phyloP scores from a whole-genome alignment of 768 basidiomycete genomes.

The Mycena vulgaris region DNA sequence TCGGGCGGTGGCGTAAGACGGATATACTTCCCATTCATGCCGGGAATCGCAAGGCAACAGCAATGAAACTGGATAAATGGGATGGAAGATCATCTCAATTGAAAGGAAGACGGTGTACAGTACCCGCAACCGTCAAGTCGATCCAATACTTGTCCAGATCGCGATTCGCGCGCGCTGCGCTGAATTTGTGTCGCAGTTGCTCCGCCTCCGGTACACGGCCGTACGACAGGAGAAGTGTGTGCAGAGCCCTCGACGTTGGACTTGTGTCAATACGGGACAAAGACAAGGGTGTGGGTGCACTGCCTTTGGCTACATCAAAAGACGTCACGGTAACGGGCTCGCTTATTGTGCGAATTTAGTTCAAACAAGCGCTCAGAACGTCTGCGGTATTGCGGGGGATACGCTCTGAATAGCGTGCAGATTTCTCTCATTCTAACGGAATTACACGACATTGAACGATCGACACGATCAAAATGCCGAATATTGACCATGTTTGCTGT shows the following conservation, averaged over 20 bases:
- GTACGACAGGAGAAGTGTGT: background rate
- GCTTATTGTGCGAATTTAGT: no score
- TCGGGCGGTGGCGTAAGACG: conserved; percentile 30
- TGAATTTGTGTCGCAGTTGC: no score
- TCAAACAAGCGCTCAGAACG: no score
- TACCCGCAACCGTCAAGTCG: background rate
- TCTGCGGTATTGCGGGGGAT: no score
- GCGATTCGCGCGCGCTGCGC: background rate
- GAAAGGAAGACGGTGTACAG: background rate
- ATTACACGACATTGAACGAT: no score
- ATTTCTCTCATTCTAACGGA: no score
- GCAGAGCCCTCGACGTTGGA: background rate
- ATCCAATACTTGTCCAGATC: background rate
- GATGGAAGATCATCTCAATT: background rate
- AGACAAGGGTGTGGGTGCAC: background rate
- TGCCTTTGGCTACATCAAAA: background rate
- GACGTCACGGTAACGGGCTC: background rate
- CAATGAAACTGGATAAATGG: background rate
- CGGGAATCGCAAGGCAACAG: background rate
- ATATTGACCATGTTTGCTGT: no score
- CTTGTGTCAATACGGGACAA: background rate
- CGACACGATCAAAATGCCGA: no score
- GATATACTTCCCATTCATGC: conserved; percentile 31
- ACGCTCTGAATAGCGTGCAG: no score
- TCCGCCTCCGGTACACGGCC: no score